Conservation (phyloP, 768 basidiomycete species). For the Agaricus subrufescens region DNA sequence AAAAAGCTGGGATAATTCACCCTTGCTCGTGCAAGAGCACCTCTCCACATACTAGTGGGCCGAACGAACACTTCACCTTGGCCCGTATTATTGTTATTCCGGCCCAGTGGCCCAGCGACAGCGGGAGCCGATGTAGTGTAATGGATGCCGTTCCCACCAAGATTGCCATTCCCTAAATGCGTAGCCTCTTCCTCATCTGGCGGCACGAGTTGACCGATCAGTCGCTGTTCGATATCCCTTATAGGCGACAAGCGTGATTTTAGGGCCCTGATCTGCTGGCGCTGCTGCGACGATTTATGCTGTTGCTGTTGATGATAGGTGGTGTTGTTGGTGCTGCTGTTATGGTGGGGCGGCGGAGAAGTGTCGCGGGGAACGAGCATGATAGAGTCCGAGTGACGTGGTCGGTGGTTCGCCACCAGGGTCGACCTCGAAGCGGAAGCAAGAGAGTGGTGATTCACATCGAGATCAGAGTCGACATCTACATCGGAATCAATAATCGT, state of each 20-base stretch:
- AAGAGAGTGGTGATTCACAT: background rate
- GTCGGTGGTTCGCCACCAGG: background rate
- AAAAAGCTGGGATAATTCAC: constrained; percentile 26
- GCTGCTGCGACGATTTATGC: constrained; percentile 16
- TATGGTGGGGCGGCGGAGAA: constrained; percentile 6
- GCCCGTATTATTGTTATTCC: constrained; percentile 13
- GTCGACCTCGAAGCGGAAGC: background rate
- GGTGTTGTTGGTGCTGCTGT: constrained; percentile 19
- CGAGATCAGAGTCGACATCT: background rate
- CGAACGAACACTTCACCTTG: constrained; percentile 57
- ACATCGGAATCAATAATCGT: constrained; percentile 1
- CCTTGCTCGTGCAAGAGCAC: constrained; percentile 43
- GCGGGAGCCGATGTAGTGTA: constrained; percentile 11
- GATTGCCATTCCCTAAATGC: constrained; percentile 21
- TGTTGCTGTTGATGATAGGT: constrained; percentile 10
- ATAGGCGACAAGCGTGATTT: constrained; percentile 62
- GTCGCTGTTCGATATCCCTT: constrained; percentile 61
- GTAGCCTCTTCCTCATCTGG: constrained; percentile 58
- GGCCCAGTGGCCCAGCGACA: background rate
- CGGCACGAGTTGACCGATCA: constrained; percentile 68
- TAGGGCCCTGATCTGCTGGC: constrained; percentile 47
- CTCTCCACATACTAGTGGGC: constrained; percentile 65
- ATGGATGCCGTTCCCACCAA: constrained; percentile 18
- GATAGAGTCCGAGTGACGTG: background rate
- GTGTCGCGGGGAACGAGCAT: background rate